phyloP scores from a whole-genome alignment of 2,329 filamentous ascomycete genomes.

The Boeremia exigua region DNA sequence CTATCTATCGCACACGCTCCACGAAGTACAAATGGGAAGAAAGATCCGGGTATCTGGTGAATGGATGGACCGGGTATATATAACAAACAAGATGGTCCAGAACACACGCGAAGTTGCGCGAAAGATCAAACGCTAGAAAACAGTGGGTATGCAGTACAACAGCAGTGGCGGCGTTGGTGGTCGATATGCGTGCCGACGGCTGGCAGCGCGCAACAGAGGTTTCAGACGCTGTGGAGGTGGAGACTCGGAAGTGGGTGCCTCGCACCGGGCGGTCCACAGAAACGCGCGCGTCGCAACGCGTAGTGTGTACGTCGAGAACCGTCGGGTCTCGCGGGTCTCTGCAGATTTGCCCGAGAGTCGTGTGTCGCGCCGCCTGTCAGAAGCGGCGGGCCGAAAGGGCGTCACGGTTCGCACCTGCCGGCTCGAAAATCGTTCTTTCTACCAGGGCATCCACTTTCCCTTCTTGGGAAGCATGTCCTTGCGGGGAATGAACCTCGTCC shows the following conservation, averaged over 20 bases:
- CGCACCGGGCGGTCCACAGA: constrained; percentile 3
- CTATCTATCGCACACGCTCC: not conserved
- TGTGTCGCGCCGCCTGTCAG: not conserved
- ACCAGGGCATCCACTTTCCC: constrained; percentile 16
- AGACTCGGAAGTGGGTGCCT: not conserved
- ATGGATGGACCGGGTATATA: constrained; percentile 16
- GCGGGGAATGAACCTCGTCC: constrained; percentile 27
- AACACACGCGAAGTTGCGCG: not conserved
- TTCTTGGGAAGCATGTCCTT: constrained; percentile 16
- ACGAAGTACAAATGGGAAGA: not conserved
- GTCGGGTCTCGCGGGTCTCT: not conserved
- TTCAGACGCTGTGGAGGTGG: constrained; percentile 10
- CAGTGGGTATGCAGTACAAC: not conserved
- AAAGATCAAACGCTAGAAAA: not conserved
- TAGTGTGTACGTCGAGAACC: not conserved
- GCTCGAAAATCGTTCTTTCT: not conserved
- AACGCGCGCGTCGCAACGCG: constrained; percentile 6
- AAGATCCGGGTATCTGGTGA: constrained; percentile 11
- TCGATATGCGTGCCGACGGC: not conserved
- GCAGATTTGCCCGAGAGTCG: not conserved
- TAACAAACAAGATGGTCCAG: constrained; percentile 10
- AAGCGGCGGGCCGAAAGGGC: not conserved
- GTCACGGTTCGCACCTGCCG: not conserved
- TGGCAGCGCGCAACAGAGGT: not conserved
- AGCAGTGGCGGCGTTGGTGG: not conserved